Evolutionary conservation across 2,329 filamentous ascomycete species (phyloP).

Genomic region (Paracamarosporium sp.): DNA sequence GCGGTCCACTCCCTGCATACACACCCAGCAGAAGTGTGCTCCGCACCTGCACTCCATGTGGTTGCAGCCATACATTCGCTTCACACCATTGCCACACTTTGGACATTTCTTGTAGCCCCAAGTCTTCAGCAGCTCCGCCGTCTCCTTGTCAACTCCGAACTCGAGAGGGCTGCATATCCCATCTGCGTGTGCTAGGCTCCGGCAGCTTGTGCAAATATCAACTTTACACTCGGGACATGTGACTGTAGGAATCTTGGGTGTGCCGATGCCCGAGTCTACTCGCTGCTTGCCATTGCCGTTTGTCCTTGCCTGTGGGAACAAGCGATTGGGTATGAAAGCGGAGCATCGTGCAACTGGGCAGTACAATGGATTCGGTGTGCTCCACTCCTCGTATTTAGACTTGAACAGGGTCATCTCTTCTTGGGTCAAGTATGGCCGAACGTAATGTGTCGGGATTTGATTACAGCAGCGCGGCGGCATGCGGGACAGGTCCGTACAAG

Average conservation of each 20-base stretch:
- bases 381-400: slow-evolving; percentile 57
- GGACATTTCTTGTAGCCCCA: slow-evolving; percentile 60
- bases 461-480: slow-evolving; percentile 58
- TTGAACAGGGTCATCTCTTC: slow-evolving; percentile 47
- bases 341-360: slow-evolving; percentile 59
- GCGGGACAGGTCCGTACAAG: slow-evolving; percentile 45
- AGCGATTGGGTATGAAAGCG: slow-evolving; percentile 50
- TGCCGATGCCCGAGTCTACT: slow-evolving; percentile 33
- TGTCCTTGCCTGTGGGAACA: slow-evolving; percentile 21
- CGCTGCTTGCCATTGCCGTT: slow-evolving; percentile 26
- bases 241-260: slow-evolving; percentile 33
- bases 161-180: slow-evolving; percentile 43
- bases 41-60: slow-evolving; percentile 59
- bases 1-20: slow-evolving; percentile 40
- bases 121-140: slow-evolving; percentile 44
- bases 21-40: slow-evolving; percentile 59
- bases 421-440: slow-evolving; percentile 41
- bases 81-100: slow-evolving; percentile 55
- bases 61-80: slow-evolving; percentile 57
- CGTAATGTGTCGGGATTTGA: slow-evolving; percentile 52
- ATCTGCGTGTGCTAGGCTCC: slow-evolving; percentile 48
- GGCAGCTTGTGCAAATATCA: slow-evolving; percentile 54
- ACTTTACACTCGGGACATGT: slow-evolving; percentile 54
- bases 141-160: slow-evolving; percentile 45
- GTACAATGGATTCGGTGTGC: slow-evolving; percentile 54